Evolutionary conservation across 345 rosid genomes (phyloP), one percentile per base, ranked within the genome.

Genomic region (Melastoma malabathricum): DNA sequence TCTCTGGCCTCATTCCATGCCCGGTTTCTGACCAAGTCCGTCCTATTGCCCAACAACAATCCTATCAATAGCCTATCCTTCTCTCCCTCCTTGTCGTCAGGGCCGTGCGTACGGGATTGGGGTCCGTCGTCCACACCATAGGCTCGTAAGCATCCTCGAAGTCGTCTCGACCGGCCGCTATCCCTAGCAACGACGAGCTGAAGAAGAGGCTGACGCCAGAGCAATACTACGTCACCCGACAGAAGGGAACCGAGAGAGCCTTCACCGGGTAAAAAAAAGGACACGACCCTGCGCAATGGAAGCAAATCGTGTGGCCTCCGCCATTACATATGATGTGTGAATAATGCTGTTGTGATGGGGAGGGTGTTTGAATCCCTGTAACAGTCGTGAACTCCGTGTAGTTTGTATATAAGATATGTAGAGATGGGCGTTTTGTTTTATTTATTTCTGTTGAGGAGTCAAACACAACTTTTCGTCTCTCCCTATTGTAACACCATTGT

Each of bases 231-330:
- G 43, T 86, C 52, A 72, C 98, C 15, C 78, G 96, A 20, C 82
- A 82, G 25, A 83, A 90, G 51, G 96, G 98, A 8, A 86, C 96
- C 1, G 98, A 90, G 67, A 71, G 89, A 71, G 98, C 98, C 39
- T 90, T 90, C 68, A 73, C 79, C 9, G 96, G 96, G 98, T 86
- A 81, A 20, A 13, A 25, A 18, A 5, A 15, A 51, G 50, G 44
- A 45, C 17, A n/a, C 41, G 6, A 2, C 25, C 25, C 25, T 4
- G 2, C 25, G 2, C 25, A 10, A 15, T 50, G 0, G 39, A 27
- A 1, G 53, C 0, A 0, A 50, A 17, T 27, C 18, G 25, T 22
- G 9, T 50, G 41, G 25, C 12, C 34, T 15, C 53, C 8, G 15
- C 29, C 6, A 19, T 48, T 48, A 19, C 25, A 25, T 50, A 3